A percentile compares a stretch with the other conserved stretches of the same genome.
Evolutionary conservation across 176 grass and related monocot species (phyloP).

Genomic region (Triticum urartu): DNA sequence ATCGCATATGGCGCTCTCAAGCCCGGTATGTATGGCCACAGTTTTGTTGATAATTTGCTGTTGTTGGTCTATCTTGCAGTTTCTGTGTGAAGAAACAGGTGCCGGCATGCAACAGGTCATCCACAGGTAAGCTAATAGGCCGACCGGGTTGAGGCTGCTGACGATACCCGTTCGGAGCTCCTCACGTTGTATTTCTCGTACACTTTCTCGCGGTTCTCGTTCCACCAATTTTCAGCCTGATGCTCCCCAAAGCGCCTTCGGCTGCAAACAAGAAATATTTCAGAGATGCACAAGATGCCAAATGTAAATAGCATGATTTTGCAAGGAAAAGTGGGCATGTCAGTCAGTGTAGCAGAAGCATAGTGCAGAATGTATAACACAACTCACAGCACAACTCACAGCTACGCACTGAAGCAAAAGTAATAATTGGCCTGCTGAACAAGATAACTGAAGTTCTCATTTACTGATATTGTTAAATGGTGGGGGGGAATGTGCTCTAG

Average conservation of each 20-base stretch:
- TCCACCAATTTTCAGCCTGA: slow-evolving; percentile 95
- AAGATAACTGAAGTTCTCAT: background rate
- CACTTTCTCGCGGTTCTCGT: slow-evolving; percentile 87
- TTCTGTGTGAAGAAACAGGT: background rate
- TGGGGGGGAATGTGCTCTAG: background rate
- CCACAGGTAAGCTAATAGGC: slow-evolving; percentile 29
- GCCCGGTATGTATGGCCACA: background rate
- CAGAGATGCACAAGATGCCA: too few species aligned
- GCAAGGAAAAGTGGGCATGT: background rate
- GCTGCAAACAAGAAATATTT: slow-evolving; percentile 21
- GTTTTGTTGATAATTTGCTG: background rate
- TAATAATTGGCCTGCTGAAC: background rate
- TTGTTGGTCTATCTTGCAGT: background rate
- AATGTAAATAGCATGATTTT: background rate
- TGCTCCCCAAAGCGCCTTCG: slow-evolving; percentile 95
- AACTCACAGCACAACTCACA: background rate
- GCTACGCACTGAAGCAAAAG: background rate
- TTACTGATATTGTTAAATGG: background rate
- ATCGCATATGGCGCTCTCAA: background rate
- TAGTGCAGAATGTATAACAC: background rate
- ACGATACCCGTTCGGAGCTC: slow-evolving; percentile 77
- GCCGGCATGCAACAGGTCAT: background rate
- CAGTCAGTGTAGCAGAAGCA: background rate
- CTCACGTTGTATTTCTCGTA: slow-evolving; percentile 86
- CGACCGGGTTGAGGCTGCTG: slow-evolving; percentile 72